Conservation (phyloP, 352 stramenopile species). For the Pythium aquatile region DNA sequence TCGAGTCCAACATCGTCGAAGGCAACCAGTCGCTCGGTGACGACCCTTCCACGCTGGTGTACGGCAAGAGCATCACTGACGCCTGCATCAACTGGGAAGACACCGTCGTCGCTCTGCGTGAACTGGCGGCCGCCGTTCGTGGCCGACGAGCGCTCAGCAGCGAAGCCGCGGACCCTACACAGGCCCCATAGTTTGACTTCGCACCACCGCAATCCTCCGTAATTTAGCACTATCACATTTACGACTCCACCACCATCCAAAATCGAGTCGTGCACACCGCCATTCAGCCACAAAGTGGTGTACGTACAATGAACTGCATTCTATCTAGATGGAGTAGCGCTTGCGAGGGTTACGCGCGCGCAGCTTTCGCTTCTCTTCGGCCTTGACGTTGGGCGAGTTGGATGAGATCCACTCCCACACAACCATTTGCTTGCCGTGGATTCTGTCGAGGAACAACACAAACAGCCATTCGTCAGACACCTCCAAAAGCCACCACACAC, state of each 20-base stretch:
- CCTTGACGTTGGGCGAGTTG: conserved; percentile 34
- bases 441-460: conserved; percentile 8
- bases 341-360: conserved; percentile 20
- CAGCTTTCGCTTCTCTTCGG: conserved; percentile 10
- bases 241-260: background rate
- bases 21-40: conserved; percentile 79
- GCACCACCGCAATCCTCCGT: background rate
- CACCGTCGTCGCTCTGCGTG: conserved; percentile 59
- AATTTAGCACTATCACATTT: conserved; percentile 23
- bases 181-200: conserved; percentile 3
- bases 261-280: too few species aligned
- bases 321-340: conserved; percentile 26
- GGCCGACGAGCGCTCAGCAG: conserved; percentile 30
- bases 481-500: background rate
- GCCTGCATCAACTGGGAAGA: conserved; percentile 85
- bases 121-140: conserved; percentile 55
- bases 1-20: conserved; percentile 87
- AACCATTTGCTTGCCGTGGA: conserved; percentile 40
- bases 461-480: background rate
- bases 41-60: conserved; percentile 68
- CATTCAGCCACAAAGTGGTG: too few species aligned
- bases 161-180: conserved; percentile 5
- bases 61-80: conserved; percentile 87
- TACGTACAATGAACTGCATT: too few species aligned
- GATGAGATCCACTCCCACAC: conserved; percentile 67